These are phyloP conservation scores for Nemania diffusa DNA, from an alignment of 2,329 filamentous ascomycete genomes.

Conservation along the genomic window DNA sequence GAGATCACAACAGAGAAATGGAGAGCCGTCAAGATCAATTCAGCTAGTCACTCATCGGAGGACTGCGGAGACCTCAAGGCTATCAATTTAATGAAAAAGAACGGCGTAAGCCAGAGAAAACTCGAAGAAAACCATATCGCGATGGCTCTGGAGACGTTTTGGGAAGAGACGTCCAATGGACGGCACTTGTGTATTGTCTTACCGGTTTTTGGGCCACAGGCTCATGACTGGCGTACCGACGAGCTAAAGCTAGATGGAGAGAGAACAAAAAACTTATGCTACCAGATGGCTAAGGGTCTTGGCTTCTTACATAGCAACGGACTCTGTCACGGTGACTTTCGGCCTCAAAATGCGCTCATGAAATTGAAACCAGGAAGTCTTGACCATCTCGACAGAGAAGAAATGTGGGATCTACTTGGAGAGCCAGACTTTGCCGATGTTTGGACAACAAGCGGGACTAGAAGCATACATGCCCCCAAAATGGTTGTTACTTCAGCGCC, in stretches of 20 bases:
- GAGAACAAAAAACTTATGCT: constrained; percentile 16
- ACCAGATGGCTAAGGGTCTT: constrained; percentile 28
- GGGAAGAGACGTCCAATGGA: constrained; percentile 30
- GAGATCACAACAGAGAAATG: constrained; percentile 7
- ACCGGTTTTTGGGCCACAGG: constrained; percentile 29
- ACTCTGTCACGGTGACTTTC: constrained; percentile 34
- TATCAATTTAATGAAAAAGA: background rate
- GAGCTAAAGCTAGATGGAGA: background rate
- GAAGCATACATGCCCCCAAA: constrained; percentile 19
- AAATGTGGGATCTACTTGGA: constrained; percentile 1
- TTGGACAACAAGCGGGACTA: background rate
- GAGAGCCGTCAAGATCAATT: constrained; percentile 29
- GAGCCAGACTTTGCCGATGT: background rate
- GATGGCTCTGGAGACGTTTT: constrained; percentile 29
- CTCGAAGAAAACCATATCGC: constrained; percentile 18
- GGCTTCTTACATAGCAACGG: constrained; percentile 28
- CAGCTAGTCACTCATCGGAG: constrained; percentile 14
- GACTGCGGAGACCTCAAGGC: background rate
- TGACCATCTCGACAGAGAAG: constrained; percentile 12
- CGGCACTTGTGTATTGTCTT: constrained; percentile 34
- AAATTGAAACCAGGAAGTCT: constrained; percentile 21
- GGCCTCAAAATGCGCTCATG: constrained; percentile 32
- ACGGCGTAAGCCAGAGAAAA: background rate
- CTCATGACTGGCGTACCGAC: constrained; percentile 18
- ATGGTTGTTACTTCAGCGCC: background rate